Conservation (phyloP, 1,139 yeast species). For the Hanseniaspora gamundiae region DNA sequence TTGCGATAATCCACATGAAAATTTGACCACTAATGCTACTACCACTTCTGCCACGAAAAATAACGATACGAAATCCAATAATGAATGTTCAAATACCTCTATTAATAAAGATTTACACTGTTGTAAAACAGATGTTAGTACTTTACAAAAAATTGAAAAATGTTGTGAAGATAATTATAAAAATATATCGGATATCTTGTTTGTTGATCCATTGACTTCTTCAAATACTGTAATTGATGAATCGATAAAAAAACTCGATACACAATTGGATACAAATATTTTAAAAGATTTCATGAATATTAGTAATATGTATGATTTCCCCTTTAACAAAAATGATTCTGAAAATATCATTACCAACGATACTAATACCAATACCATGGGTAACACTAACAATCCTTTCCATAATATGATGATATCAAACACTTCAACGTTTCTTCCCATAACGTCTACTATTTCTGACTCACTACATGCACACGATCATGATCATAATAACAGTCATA, state of each 20-base stretch:
- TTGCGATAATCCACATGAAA: not conserved
- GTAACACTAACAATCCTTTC: not conserved
- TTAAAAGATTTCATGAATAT: conserved; percentile 22
- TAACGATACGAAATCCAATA: not conserved
- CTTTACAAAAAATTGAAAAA: not conserved
- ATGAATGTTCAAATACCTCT: not conserved
- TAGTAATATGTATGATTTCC: conserved; percentile 23
- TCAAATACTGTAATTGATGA: not conserved
- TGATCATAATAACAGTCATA: conserved; percentile 2
- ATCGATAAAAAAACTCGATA: not conserved
- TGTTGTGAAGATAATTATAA: not conserved
- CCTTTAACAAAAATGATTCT: not conserved
- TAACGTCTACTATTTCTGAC: no score
- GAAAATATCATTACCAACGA: not conserved
- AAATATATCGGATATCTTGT: not conserved
- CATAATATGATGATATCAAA: no score
- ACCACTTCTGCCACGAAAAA: not conserved
- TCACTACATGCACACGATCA: not conserved
- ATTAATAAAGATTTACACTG: not conserved
- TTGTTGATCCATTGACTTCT: not conserved
- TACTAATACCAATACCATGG: not conserved
- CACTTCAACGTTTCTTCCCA: no score
- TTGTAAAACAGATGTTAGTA: not conserved
- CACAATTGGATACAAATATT: conserved; percentile 16
- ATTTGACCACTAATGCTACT: not conserved